Conservation (phyloP, 345 rosid species). For the Citrus australasica region DNA sequence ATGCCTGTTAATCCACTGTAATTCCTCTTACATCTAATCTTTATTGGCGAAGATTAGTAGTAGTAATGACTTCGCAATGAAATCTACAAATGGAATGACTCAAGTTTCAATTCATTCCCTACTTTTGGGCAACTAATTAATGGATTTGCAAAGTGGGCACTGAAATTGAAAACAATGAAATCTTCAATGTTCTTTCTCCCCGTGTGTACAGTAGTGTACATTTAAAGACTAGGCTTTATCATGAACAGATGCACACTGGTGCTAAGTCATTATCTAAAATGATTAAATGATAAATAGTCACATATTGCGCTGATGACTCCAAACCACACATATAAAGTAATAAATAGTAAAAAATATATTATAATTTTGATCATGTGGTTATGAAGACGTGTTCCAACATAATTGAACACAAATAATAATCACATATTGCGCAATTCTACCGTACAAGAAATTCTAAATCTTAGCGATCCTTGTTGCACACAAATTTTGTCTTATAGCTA, state of each 20-base stretch:
- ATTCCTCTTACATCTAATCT: not conserved
- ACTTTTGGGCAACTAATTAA: not conserved
- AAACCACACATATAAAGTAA: accelerated
- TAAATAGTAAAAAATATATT: too few species aligned
- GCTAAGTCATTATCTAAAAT: too few species aligned
- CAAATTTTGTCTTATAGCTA: too few species aligned
- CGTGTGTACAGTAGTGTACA: not conserved
- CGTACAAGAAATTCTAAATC: too few species aligned
- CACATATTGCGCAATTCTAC: too few species aligned
- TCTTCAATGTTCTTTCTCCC: not conserved
- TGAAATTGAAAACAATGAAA: not conserved
- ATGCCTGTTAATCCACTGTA: not conserved
- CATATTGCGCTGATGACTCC: too few species aligned
- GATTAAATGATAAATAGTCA: too few species aligned
- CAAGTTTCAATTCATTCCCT: not conserved
- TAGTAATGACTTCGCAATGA: too few species aligned
- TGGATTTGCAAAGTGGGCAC: not conserved
- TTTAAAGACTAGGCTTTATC: not conserved
- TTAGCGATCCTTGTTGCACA: too few species aligned
- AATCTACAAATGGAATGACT: not conserved
- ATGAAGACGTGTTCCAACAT: accelerated
- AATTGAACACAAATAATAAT: too few species aligned
- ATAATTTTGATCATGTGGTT: too few species aligned
- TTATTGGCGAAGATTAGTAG: not conserved
- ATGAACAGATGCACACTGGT: not conserved